phyloP scores from a whole-genome alignment of 768 basidiomycete genomes.

The Guyanaporus albipodus region DNA sequence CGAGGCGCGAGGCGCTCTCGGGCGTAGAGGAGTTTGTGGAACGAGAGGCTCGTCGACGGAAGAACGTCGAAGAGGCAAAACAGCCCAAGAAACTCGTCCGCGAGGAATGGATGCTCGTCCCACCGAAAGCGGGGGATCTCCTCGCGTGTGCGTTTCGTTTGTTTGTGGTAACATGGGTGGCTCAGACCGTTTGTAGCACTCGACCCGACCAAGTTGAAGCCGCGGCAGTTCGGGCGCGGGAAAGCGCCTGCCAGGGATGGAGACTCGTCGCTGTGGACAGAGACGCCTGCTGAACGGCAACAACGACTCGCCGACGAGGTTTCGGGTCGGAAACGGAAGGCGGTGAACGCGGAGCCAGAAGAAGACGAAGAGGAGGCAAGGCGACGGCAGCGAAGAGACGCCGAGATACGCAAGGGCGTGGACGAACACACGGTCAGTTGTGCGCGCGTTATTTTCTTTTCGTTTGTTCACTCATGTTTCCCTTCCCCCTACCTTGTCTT shows the following conservation, averaged over 20 bases:
- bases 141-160: slow-evolving; percentile 58
- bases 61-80: slow-evolving; percentile 71
- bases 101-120: slow-evolving; percentile 98
- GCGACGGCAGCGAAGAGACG: slow-evolving; percentile 63
- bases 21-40: slow-evolving; percentile 83
- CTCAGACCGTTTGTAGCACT: slow-evolving; percentile 68
- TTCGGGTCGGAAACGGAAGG: slow-evolving; percentile 81
- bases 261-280: slow-evolving; percentile 87
- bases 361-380: slow-evolving; percentile 35
- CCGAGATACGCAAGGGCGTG: slow-evolving; percentile 65
- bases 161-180: not conserved
- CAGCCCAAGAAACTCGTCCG: slow-evolving; percentile 77
- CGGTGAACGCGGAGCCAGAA: slow-evolving; percentile 47
- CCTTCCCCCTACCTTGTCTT: not conserved
- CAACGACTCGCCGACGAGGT: slow-evolving; percentile 93
- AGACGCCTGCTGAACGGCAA: slow-evolving; percentile 90
- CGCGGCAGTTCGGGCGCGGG: slow-evolving; percentile 74
- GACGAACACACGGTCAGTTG: slow-evolving; percentile 72
- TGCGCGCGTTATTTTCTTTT: not conserved
- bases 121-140: slow-evolving; percentile 78
- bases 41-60: slow-evolving; percentile 72
- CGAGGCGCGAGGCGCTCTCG: slow-evolving; percentile 45
- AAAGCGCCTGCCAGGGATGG: slow-evolving; percentile 36
- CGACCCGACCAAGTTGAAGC: slow-evolving; percentile 81
- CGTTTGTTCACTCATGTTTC: not conserved